These are phyloP conservation scores for Pleoardoris graminearum DNA, from an alignment of 2,329 filamentous ascomycete genomes.

Conservation along the genomic window DNA sequence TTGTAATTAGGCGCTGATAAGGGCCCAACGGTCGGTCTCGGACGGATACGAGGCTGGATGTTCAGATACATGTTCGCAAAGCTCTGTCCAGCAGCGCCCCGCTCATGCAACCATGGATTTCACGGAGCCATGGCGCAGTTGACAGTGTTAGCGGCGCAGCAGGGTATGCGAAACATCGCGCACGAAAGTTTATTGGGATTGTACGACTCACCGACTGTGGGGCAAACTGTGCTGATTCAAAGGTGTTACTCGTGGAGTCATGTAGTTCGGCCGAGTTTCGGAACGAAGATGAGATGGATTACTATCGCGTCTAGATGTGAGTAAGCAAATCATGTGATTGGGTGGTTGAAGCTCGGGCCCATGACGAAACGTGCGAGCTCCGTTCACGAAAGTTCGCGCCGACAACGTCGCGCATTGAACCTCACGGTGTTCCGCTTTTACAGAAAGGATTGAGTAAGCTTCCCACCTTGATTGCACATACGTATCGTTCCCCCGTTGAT, in stretches of 20 bases:
- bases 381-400: slow-evolving; percentile 33
- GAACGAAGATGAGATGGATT: background rate
- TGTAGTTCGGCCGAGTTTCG: slow-evolving; percentile 1
- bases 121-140: background rate
- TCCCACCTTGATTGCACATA: background rate
- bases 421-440: slow-evolving; percentile 9
- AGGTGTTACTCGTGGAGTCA: background rate
- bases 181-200: slow-evolving; percentile 1
- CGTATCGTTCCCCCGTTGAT: slow-evolving; percentile 12
- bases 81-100: background rate
- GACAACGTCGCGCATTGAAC: slow-evolving; percentile 7
- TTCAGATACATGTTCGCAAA: background rate
- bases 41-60: background rate
- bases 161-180: background rate
- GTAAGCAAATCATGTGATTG: slow-evolving; percentile 36
- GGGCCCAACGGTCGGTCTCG: background rate
- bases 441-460: slow-evolving; percentile 10
- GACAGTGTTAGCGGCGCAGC: slow-evolving; percentile 1
- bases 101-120: background rate
- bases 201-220: background rate
- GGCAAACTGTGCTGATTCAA: background rate
- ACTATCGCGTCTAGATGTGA: slow-evolving; percentile 1
- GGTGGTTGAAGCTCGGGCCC: slow-evolving; percentile 26
- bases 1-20: background rate
- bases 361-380: slow-evolving; percentile 13